These are phyloP conservation scores for Talaromyces funiculosus DNA, from an alignment of 2,329 filamentous ascomycete species.

Conservation along the genomic window DNA sequence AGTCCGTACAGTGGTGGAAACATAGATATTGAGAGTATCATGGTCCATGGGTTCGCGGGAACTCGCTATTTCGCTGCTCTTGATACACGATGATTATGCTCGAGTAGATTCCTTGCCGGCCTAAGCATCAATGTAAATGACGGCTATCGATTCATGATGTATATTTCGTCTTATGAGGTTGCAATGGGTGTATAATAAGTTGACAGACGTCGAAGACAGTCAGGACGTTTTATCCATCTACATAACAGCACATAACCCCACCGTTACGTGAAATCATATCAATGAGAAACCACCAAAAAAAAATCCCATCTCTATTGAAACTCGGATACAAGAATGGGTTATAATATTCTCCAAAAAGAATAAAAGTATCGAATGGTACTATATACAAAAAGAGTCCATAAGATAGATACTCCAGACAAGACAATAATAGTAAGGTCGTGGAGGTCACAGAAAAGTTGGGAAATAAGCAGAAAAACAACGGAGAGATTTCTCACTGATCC, in stretches of 20 bases:
- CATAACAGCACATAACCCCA: too few relatives aligned
- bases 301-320: background rate
- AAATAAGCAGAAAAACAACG: background rate
- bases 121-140: background rate
- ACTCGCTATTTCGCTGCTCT: constrained; percentile 74
- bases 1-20: constrained; percentile 68
- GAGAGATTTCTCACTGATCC: constrained; percentile 14
- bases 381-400: constrained; percentile 1
- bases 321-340: background rate
- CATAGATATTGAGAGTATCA: constrained; percentile 84
- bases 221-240: too few relatives aligned
- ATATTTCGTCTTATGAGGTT: background rate
- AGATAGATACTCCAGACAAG: background rate
- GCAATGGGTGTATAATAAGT: background rate
- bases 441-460: too few relatives aligned
- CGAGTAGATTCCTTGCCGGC: background rate
- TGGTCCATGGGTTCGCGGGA: constrained; percentile 78
- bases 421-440: background rate
- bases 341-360: background rate
- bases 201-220: background rate
- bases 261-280: too few relatives aligned
- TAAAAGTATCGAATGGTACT: constrained; percentile 1
- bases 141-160: background rate
- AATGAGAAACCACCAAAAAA: background rate
- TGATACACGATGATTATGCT: constrained; percentile 48